Conservation (phyloP, 148 eudicot genomes). For the Nepenthes gracilis region DNA sequence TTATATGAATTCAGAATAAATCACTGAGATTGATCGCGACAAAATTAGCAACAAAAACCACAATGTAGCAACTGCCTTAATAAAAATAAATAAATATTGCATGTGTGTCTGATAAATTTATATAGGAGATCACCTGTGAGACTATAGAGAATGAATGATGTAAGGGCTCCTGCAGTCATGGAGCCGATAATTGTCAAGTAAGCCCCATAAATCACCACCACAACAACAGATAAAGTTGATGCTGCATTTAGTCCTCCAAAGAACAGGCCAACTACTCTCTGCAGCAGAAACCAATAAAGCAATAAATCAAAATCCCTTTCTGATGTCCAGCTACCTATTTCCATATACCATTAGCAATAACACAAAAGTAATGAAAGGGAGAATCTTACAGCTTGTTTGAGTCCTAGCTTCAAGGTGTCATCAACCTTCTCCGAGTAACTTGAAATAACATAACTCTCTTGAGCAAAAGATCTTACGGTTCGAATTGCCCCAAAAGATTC, state of each 20-base stretch:
- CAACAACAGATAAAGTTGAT: conserved; percentile 73
- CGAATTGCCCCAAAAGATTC: conserved; percentile 92
- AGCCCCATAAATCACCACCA: conserved; percentile 91
- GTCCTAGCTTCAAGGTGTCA: conserved; percentile 71
- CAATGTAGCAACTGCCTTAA: no score
- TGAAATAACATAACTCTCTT: conserved; percentile 51
- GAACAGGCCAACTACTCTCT: conserved; percentile 69
- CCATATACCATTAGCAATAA: neutral
- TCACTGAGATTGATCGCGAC: no score
- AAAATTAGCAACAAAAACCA: no score
- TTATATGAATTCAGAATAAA: no score
- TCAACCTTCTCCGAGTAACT: conserved; percentile 86
- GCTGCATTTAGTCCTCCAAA: conserved; percentile 82
- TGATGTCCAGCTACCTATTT: neutral
- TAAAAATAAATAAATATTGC: neutral
- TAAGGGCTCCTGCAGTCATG: conserved; percentile 74
- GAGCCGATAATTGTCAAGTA: conserved; percentile 60
- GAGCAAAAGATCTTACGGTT: conserved; percentile 89
- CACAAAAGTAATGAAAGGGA: neutral
- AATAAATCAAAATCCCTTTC: neutral
- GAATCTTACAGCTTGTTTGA: conserved; percentile 71
- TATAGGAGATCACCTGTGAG: conserved; percentile 45
- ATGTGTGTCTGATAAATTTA: neutral
- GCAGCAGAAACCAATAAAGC: conserved; percentile 13
- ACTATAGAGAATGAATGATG: conserved; percentile 91